Base-by-base conservation (phyloP, 2,329 filamentous ascomycete genomes). In the Pseudocercospora eumusae region DNA sequence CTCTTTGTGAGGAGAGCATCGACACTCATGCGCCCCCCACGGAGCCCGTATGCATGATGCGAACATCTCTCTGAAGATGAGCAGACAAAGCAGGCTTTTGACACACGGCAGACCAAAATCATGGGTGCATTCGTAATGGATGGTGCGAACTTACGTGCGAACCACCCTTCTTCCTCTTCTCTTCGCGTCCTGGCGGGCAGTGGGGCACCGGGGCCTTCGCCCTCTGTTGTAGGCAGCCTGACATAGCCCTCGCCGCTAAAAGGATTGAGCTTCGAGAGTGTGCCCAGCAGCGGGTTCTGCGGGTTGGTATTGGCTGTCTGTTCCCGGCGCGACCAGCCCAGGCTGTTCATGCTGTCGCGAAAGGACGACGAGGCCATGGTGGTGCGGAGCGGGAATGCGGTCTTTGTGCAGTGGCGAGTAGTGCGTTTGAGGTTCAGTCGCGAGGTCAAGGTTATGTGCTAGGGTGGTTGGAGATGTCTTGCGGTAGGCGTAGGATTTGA, bases 101-200 rank as follows among this genome's bases (percentile, higher is more conserved):
- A 62, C 57, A 64, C 59, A 53, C 59, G 57, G 56, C 55, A 36
- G 42, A 18, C 18, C 20, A 27, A 40, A 21, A 56, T 28, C 45
- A 54, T 54, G 47, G 28, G 42, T 59, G 60, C 45, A 60, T 56
- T 59, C 57, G 56, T 60, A 42, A 23, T 56, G 59, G 52, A 53
- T 36, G 54, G 45, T 18, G 63, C 57, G 52, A 71, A 87, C 95
- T 93, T 86, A 99, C 95, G 82, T 73, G 90, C 88, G 86, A 97
- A 93, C 87, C 91, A 97, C 67, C 88, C 91, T 79, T 97, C 95
- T 75, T 98, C 93, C 78, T 98, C 95, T 75, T 97, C 93, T 70
- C 93, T 87, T 73, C 93, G 85, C 74, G 77, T 91, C 65, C 91
- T 86, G 64, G 92, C 92, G 57, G 93, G 93, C 55, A 97, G 80